A percentile compares a stretch with the other conserved stretches of the same genome.
Evolutionary conservation across 331 rosid species (phyloP).

Genomic region (Telfairia occidentalis): DNA sequence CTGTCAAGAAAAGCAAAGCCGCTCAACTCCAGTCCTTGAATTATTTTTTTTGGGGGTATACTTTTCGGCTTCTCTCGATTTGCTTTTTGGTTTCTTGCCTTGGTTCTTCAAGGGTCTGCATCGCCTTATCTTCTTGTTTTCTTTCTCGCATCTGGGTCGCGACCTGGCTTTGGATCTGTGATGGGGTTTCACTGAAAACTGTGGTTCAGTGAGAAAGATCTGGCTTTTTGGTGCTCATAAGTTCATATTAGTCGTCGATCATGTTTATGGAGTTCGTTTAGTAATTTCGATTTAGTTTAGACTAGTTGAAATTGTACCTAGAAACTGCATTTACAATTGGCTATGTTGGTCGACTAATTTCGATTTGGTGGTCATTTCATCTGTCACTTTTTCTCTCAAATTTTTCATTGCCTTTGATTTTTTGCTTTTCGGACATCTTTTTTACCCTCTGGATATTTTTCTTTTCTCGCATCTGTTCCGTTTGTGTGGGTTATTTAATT

Average conservation of each 20-base stretch:
- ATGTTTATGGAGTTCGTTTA: constrained; percentile 17
- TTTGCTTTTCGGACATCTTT: neutral
- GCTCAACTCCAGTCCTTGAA: constrained; percentile 34
- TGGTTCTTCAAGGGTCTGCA: constrained; percentile 19
- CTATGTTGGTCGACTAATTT: neutral
- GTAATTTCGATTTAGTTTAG: neutral
- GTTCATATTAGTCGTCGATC: constrained; percentile 22
- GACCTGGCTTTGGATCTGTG: constrained; percentile 43
- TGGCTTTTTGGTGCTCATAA: constrained; percentile 10
- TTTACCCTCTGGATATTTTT: neutral
- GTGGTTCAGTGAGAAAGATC: constrained; percentile 36
- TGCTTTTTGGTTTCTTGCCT: constrained; percentile 24
- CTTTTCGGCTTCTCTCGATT: constrained; percentile 33
- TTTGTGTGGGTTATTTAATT: constrained; percentile 1
- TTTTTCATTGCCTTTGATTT: neutral
- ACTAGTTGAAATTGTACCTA: neutral
- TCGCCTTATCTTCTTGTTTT: constrained; percentile 5
- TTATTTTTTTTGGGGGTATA: constrained; percentile 34
- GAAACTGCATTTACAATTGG: constrained; percentile 11
- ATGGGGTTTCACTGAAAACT: constrained; percentile 27
- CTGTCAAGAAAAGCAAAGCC: constrained; percentile 34
- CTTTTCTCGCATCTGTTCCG: neutral
- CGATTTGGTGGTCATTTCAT: neutral
- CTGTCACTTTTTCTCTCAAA: neutral
- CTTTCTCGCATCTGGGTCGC: constrained; percentile 38